Evolutionary conservation across 1,284 basidiomycete species (phyloP).

Genomic region (Pyrrhoderma lamaoense): DNA sequence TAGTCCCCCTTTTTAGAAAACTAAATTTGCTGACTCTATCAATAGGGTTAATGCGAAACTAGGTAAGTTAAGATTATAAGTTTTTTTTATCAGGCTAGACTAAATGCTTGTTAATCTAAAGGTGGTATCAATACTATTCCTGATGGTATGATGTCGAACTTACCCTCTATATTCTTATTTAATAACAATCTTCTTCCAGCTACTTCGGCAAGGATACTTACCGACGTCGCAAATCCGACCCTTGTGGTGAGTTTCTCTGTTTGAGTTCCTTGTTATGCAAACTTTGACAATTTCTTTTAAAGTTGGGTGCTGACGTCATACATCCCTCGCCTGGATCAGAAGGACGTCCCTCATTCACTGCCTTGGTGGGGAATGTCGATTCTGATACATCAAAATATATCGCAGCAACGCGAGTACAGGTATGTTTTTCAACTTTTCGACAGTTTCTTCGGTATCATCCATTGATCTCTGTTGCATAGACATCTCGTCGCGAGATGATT

Average conservation of each 20-base stretch:
- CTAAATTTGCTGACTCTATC: background rate
- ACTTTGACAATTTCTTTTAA: background rate
- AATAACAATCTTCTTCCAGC: constrained; percentile 40
- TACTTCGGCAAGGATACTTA: constrained; percentile 32
- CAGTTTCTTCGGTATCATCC: background rate
- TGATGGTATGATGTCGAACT: constrained; percentile 28
- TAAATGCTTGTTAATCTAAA: background rate
- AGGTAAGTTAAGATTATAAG: too few relatives aligned
- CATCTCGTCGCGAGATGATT: constrained; percentile 67
- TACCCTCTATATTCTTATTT: background rate
- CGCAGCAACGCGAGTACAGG: constrained; percentile 54
- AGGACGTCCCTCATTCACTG: constrained; percentile 67
- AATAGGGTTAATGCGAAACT: constrained; percentile 72
- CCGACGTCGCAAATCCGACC: constrained; percentile 61
- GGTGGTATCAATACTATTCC: constrained; percentile 66
- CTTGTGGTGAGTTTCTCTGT: constrained; percentile 62
- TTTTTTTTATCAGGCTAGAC: too few relatives aligned
- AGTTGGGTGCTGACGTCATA: constrained; percentile 65
- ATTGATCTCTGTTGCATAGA: constrained; percentile 17
- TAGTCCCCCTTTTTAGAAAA: too few relatives aligned
- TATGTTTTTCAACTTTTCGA: background rate
- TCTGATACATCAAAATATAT: constrained; percentile 49
- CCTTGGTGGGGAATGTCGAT: constrained; percentile 70
- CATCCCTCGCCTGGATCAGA: constrained; percentile 70
- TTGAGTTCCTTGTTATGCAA: background rate